These are phyloP conservation scores for Apiotrichum mycotoxinovorans DNA, from an alignment of 1,284 basidiomycete genomes.

Conservation along the genomic window DNA sequence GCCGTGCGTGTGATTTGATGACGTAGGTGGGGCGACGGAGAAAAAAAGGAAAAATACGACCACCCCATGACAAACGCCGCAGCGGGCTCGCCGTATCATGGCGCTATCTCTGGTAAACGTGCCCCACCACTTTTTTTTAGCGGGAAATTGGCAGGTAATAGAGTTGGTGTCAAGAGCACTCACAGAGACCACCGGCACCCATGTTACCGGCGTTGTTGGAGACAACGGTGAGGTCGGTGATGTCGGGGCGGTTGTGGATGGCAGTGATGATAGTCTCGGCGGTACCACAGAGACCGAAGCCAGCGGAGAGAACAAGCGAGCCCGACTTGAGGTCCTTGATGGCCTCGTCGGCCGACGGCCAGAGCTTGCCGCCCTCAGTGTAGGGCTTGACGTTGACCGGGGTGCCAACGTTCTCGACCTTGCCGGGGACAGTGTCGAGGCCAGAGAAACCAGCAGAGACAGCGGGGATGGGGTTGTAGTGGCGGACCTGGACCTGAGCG, in stretches of 20 bases:
- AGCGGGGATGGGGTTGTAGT: slow-evolving; percentile 14
- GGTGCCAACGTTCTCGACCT: slow-evolving; percentile 18
- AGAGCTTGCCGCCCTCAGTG: slow-evolving; percentile 60
- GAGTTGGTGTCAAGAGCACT: slow-evolving; percentile 27
- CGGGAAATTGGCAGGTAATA: background rate
- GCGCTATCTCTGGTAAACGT: background rate
- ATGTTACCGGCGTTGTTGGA: slow-evolving; percentile 83
- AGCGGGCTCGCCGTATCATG: background rate
- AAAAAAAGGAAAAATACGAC: background rate
- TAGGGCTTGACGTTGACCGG: slow-evolving; percentile 28
- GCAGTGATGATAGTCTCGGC: slow-evolving; percentile 81
- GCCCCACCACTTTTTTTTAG: background rate
- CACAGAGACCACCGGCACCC: slow-evolving; percentile 73
- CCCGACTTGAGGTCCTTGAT: slow-evolving; percentile 77
- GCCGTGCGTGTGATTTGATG: too few relatives aligned
- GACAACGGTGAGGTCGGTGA: slow-evolving; percentile 71
- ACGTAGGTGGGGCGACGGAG: background rate
- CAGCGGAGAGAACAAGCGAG: slow-evolving; percentile 72
- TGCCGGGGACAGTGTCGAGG: slow-evolving; percentile 16
- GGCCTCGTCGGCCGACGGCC: slow-evolving; percentile 72
- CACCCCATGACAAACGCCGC: too few relatives aligned
- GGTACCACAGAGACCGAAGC: slow-evolving; percentile 49
- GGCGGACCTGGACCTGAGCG: slow-evolving; percentile 7
- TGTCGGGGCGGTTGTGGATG: slow-evolving; percentile 66
- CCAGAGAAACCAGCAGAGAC: slow-evolving; percentile 17